Base-by-base conservation (phyloP, 2,329 filamentous ascomycete genomes). In the Sordariomycetes sp. region DNA sequence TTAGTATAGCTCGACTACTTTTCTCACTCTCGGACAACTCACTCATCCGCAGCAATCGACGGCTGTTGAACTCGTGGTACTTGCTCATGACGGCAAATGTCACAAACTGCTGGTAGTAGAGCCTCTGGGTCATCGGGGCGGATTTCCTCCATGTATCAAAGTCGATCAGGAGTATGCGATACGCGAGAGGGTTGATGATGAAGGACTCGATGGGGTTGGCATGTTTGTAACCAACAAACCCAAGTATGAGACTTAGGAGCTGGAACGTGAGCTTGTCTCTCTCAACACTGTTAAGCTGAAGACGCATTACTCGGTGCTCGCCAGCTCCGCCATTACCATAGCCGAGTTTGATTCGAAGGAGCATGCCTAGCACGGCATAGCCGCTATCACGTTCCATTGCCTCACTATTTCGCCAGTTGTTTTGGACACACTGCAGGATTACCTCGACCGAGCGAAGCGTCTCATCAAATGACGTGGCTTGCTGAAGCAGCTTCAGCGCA, bases 311-410 rank as follows among this genome's bases (percentile, higher is more conserved):
- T 17, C 54, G 58, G 24, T 50, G 59, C 22, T 57, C 55, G 12
- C 35, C 28, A 12, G 22, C 55, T 5, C 55, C 28, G 52, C 24
- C 45, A 15, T 36, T 50, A 13, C 55, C 56, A 39, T 60, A 59
- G 5, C 86, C 87, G 35, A 96, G 76, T 68, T 96, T 96, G 57
- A 89, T 87, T 57, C 90, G 85, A 25, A 99, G 72, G 20, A 97
- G 77, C 69, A 90, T 84, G 48, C 87, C 87, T 55, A 99, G 73
- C 39, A 97, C 88, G 28, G 89, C 87, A 67, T 96, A 99, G 0
- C 92, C 95, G 63, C 95, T 94, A 59, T 95, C 90, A 64, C 89
- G 85, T 69, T 99, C 94, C 87, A 99, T 96, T 28, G 94, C 91
- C 68, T 99, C 95, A 63, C 94, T 97, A 62, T 97, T 97, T 61